Conservation (phyloP, 192 early-diverging fungal genomes). For the Cetraspora pellucida region DNA sequence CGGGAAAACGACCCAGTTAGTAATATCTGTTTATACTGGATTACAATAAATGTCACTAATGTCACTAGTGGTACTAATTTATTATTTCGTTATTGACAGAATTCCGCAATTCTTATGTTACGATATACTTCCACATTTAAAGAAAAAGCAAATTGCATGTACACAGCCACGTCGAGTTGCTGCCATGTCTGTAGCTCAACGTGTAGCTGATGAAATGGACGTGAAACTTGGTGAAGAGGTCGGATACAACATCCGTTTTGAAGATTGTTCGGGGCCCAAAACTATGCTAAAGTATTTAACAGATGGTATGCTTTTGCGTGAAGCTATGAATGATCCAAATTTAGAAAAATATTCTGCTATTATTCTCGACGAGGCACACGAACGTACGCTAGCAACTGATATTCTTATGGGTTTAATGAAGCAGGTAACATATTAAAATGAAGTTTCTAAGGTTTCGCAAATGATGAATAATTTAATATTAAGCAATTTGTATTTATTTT, state of each 20-base stretch:
- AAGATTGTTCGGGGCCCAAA: constrained; percentile 83
- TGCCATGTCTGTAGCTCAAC: constrained; percentile 99
- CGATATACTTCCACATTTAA: constrained; percentile 87
- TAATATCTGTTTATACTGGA: background rate
- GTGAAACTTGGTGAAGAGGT: constrained; percentile 92
- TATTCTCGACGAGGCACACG: constrained; percentile 98
- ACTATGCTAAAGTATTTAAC: constrained; percentile 92
- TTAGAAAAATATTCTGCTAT: constrained; percentile 90
- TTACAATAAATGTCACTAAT: background rate
- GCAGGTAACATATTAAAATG: constrained; percentile 47
- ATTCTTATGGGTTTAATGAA: constrained; percentile 99
- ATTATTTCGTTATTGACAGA: constrained; percentile 44
- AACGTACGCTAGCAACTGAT: constrained; percentile 94
- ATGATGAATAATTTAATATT: constrained; percentile 31
- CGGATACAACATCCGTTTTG: constrained; percentile 98
- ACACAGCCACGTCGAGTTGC: constrained; percentile 99
- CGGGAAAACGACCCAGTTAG: constrained; percentile 97
- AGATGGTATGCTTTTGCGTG: constrained; percentile 98
- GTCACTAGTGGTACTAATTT: constrained; percentile 13
- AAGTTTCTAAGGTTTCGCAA: background rate
- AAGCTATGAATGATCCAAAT: constrained; percentile 94
- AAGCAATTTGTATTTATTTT: background rate
- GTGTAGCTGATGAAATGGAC: constrained; percentile 97
- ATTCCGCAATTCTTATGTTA: constrained; percentile 95
- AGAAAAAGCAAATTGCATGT: constrained; percentile 93